Percentiles rank a stretch among this genome's conserved stretches.
These are phyloP conservation scores for Iodosphaeria phyllophila DNA, from an alignment of 2,329 filamentous ascomycete species.

Conservation along the genomic window DNA sequence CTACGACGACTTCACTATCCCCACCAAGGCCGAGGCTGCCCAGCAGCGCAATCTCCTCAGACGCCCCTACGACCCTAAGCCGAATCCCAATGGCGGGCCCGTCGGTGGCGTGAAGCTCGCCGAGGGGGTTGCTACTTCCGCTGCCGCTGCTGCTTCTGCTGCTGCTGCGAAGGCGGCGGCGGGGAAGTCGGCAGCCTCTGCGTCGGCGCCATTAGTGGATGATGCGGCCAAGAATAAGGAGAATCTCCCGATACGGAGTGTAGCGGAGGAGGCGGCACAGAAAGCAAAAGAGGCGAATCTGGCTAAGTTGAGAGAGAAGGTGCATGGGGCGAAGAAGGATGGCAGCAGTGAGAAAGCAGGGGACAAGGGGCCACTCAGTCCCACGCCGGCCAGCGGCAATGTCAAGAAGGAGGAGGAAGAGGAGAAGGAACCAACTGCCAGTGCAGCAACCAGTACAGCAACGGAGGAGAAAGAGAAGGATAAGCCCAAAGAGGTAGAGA, in stretches of 20 bases:
- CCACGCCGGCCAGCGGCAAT: no score
- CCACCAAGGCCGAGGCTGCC: slow-evolving; percentile 32
- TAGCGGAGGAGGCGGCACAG: slow-evolving; percentile 46
- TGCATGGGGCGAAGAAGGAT: slow-evolving; percentile 24
- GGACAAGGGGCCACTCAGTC: no score
- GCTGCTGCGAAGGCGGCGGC: slow-evolving; percentile 4
- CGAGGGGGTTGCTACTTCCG: slow-evolving; percentile 5
- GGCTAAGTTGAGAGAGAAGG: slow-evolving; percentile 33
- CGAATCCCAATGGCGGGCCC: no score
- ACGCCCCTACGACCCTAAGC: slow-evolving; percentile 15
- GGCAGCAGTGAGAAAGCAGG: no score
- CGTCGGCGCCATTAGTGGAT: slow-evolving; percentile 11
- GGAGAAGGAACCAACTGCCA: no score
- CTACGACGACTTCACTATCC: slow-evolving; percentile 42
- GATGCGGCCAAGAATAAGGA: slow-evolving; percentile 8
- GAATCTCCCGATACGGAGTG: slow-evolving; percentile 27
- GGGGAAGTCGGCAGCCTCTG: slow-evolving; percentile 6
- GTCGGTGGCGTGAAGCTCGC: no score
- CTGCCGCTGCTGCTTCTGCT: slow-evolving; percentile 6
- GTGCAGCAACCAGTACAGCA: neutral
- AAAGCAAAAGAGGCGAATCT: slow-evolving; percentile 43
- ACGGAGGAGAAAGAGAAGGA: neutral
- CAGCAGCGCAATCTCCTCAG: slow-evolving; percentile 21
- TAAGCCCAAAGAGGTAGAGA: neutral
- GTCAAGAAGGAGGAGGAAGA: no score